phyloP scores from a whole-genome alignment of 495 filamentous ascomycete species.

The Lasiosphaeris hirsuta region DNA sequence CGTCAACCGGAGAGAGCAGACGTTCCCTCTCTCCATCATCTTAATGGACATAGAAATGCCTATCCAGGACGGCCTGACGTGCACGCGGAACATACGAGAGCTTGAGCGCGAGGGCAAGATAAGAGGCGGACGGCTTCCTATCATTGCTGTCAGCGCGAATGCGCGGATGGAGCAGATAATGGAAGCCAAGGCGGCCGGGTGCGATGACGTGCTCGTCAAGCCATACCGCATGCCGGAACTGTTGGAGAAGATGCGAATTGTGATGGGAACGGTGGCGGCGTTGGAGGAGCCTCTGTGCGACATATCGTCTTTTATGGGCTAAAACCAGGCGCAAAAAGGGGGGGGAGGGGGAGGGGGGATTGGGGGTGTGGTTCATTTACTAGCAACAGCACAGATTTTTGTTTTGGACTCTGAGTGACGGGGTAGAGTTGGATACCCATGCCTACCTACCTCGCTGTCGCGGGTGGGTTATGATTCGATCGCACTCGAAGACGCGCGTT shows the following conservation, averaged over 20 bases:
- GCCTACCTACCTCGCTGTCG: not conserved
- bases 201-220: conserved; percentile 46
- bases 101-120: conserved; percentile 53
- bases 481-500: too few species aligned
- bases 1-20: conserved; percentile 23
- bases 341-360: not conserved
- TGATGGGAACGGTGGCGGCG: conserved; percentile 55
- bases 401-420: not conserved
- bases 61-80: conserved; percentile 72
- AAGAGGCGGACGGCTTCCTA: conserved; percentile 56
- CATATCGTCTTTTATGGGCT: not conserved
- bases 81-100: conserved; percentile 62
- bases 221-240: conserved; percentile 46
- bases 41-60: conserved; percentile 89
- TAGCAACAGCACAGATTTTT: not conserved
- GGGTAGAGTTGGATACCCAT: not conserved
- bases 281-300: not conserved
- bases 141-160: conserved; percentile 77
- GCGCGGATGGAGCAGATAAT: conserved; percentile 64
- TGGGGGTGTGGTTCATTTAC: not conserved
- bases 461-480: not conserved
- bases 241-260: conserved; percentile 39
- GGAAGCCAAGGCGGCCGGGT: conserved; percentile 61
- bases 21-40: conserved; percentile 45
- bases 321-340: not conserved